Conservation (phyloP, 148 eudicot genomes). For the Oxyria digyna region DNA sequence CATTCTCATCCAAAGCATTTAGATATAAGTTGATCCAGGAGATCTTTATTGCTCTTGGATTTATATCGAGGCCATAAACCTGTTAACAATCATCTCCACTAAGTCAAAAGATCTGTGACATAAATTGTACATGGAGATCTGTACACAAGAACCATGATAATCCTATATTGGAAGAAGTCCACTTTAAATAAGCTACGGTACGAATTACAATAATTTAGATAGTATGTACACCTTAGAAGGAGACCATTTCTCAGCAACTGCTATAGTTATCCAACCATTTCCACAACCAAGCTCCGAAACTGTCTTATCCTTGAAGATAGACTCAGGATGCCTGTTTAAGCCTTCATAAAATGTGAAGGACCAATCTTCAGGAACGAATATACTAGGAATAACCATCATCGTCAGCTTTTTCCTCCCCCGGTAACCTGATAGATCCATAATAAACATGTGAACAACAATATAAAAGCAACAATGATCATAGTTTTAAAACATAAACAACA, state of each 20-base stretch:
- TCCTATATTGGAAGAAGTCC: background rate
- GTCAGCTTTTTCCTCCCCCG: constrained; percentile 72
- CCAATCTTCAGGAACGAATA: constrained; percentile 97
- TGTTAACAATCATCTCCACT: constrained; percentile 16
- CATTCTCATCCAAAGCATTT: constrained; percentile 89
- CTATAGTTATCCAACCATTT: constrained; percentile 98
- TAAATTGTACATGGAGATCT: background rate
- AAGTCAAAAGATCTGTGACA: background rate
- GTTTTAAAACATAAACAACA: background rate
- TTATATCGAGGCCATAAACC: constrained; percentile 97
- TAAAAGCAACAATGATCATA: background rate
- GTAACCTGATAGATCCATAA: constrained; percentile 30
- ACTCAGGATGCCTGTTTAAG: constrained; percentile 84
- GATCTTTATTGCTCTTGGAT: constrained; percentile 90
- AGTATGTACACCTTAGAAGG: constrained; percentile 53
- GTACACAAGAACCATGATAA: background rate
- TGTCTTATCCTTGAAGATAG: constrained; percentile 82
- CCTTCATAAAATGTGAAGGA: constrained; percentile 98
- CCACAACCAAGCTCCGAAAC: constrained; percentile 99
- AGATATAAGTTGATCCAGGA: constrained; percentile 94
- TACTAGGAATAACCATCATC: constrained; percentile 96
- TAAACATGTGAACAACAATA: constrained; percentile 1
- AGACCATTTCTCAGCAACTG: constrained; percentile 92
- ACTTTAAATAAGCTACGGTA: background rate
- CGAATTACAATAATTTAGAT: background rate